Conservation (phyloP, 139 green algal genomes). For the Tetraselmis striata region DNA sequence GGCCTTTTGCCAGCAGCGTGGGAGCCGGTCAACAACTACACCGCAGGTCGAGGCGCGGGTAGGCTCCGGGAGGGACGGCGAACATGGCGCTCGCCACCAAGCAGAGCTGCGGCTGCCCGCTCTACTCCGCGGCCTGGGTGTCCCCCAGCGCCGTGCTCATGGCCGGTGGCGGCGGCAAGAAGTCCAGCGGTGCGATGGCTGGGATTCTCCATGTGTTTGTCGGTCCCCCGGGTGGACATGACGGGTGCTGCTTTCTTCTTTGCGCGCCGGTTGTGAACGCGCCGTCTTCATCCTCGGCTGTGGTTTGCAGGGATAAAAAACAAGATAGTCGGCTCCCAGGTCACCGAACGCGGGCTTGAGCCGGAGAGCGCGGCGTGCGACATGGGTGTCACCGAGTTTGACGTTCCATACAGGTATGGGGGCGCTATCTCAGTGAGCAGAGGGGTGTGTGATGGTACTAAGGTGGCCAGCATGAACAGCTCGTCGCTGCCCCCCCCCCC, state of each 20-base stretch:
- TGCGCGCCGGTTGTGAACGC: too few relatives aligned
- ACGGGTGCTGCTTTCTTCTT: too few relatives aligned
- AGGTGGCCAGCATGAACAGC: too few relatives aligned
- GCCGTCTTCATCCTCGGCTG: neutral
- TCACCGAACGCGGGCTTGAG: neutral
- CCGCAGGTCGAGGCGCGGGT: too few relatives aligned
- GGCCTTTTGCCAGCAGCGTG: too few relatives aligned
- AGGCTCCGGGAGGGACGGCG: too few relatives aligned
- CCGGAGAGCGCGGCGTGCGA: neutral
- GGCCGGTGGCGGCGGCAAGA: neutral
- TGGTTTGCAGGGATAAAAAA: neutral
- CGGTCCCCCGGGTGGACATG: too few relatives aligned
- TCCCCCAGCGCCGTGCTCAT: neutral
- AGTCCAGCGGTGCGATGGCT: neutral
- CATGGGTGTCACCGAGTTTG: neutral
- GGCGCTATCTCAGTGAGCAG: neutral
- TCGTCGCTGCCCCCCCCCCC: too few relatives aligned
- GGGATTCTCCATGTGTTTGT: too few relatives aligned
- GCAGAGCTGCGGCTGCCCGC: neutral
- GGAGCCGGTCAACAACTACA: too few relatives aligned
- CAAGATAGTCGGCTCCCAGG: neutral
- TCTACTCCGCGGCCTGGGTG: neutral
- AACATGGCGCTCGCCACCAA: neutral
- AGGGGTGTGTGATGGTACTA: too few relatives aligned
- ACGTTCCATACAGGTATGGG: neutral